Evolutionary conservation across 2,329 filamentous ascomycete genomes (phyloP).

Genomic region (Rhinocladiella similis): DNA sequence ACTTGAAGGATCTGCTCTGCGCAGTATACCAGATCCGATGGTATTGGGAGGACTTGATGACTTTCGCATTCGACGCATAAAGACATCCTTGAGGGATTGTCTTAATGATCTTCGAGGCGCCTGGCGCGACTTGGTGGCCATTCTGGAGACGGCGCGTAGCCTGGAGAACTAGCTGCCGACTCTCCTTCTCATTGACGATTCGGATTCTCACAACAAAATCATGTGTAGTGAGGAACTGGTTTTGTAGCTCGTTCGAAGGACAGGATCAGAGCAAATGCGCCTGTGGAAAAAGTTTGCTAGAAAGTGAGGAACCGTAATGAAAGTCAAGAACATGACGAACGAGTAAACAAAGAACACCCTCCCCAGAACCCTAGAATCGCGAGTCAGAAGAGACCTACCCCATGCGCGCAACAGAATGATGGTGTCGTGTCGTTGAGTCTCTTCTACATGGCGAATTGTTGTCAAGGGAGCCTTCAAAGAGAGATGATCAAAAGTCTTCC

Average conservation of each 20-base stretch:
- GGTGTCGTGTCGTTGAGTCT: background rate
- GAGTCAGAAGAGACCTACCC: background rate
- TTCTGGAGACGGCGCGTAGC: conserved; percentile 1
- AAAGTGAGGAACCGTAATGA: conserved; percentile 6
- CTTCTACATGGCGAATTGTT: background rate
- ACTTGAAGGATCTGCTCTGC: conserved; percentile 14
- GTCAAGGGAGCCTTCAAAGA: background rate
- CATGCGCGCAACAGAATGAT: background rate
- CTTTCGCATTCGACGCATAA: conserved; percentile 18
- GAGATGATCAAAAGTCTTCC: too few species aligned
- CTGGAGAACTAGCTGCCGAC: background rate
- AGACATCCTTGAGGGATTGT: conserved; percentile 28
- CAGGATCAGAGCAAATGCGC: background rate
- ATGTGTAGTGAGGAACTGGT: background rate
- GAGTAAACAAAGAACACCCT: background rate
- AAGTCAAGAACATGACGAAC: background rate
- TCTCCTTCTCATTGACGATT: background rate
- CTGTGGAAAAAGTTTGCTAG: background rate
- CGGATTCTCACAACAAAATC: background rate
- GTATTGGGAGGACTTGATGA: conserved; percentile 13
- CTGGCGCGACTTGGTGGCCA: conserved; percentile 19
- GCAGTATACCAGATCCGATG: conserved; percentile 27
- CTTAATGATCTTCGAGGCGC: conserved; percentile 23
- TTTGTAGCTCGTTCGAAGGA: background rate
- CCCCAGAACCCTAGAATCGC: background rate